Evolutionary conservation across 2,329 filamentous ascomycete species (phyloP).

Genomic region (Fusarium albidum): DNA sequence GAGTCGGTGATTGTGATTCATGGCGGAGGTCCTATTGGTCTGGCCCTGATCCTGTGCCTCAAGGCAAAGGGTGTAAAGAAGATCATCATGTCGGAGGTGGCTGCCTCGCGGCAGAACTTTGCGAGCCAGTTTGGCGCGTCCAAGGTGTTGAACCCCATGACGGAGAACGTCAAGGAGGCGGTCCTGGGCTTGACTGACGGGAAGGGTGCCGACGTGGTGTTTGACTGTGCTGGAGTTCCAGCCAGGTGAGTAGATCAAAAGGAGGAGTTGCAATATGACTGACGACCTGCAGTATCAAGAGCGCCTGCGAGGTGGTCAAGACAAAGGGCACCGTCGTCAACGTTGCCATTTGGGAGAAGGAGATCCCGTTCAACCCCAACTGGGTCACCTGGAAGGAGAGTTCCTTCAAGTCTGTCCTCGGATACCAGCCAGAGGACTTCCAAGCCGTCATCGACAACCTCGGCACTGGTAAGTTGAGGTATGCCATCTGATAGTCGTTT

Average conservation of each 20-base stretch:
- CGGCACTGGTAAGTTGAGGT: constrained; percentile 25
- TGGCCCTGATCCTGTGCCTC: constrained; percentile 56
- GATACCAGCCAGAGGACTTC: constrained; percentile 54
- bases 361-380: constrained; percentile 40
- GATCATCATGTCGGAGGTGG: constrained; percentile 58
- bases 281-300: constrained; percentile 39
- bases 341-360: constrained; percentile 69
- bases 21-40: constrained; percentile 59
- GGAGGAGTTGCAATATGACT: too few species aligned
- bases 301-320: constrained; percentile 57
- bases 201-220: constrained; percentile 64
- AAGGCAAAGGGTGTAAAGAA: constrained; percentile 56
- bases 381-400: constrained; percentile 40
- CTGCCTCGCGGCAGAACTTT: constrained; percentile 50
- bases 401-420: constrained; percentile 37
- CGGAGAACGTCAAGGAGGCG: constrained; percentile 56
- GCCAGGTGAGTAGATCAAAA: constrained; percentile 35
- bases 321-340: constrained; percentile 67
- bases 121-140: constrained; percentile 55
- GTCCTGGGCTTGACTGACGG: constrained; percentile 56
- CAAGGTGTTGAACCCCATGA: constrained; percentile 49
- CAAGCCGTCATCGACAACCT: constrained; percentile 60
- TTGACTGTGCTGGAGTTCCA: constrained; percentile 68
- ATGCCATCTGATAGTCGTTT: too few species aligned
- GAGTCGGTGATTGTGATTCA: constrained; percentile 57